Evolutionary conservation across 208 protist genomes (phyloP).

Genomic region (Leishmania aethiopica): DNA sequence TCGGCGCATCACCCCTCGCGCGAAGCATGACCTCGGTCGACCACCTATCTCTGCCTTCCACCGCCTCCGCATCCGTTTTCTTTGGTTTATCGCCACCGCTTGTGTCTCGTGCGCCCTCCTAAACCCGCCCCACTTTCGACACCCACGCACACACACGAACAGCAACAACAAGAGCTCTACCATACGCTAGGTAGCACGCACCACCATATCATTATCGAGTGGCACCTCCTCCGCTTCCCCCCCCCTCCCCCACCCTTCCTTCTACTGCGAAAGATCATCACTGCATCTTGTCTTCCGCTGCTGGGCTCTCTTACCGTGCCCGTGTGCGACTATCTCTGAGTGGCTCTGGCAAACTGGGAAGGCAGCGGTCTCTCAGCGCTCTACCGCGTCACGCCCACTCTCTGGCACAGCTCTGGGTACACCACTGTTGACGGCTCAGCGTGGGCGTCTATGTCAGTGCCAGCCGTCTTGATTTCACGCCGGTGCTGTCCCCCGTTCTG

Average conservation of each 20-base stretch:
- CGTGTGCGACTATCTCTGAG: neutral
- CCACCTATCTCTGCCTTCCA: neutral
- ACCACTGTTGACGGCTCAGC: neutral
- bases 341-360: neutral
- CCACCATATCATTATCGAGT: neutral
- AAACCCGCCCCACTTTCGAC: neutral
- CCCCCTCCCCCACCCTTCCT: accelerated
- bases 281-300: neutral
- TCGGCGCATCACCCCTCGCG: neutral
- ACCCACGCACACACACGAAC: neutral
- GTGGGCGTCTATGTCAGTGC: neutral
- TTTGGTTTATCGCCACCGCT: neutral
- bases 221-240: neutral
- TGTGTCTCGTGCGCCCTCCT: neutral
- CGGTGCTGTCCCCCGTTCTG: neutral
- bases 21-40: neutral
- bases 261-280: neutral
- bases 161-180: neutral
- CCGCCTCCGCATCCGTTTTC: neutral
- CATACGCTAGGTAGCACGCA: neutral
- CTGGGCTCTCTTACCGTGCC: conserved; percentile 13
- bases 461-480: neutral
- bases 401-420: neutral
- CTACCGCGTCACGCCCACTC: neutral
- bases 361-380: neutral